Evolutionary conservation across 202 grass and related monocot genomes (phyloP).

Genomic region (Thinopyrum obtusiflorum): DNA sequence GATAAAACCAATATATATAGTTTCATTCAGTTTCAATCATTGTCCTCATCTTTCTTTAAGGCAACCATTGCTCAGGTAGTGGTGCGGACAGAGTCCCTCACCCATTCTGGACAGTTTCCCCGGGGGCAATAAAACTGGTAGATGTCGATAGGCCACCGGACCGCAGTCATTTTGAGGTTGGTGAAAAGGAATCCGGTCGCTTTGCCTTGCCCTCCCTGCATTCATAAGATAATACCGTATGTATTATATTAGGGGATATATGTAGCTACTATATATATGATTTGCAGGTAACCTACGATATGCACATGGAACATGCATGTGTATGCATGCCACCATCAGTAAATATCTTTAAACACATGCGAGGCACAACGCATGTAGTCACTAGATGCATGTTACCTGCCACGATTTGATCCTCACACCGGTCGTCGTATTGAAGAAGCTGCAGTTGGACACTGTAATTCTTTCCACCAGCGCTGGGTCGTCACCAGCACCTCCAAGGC

Average conservation of each 20-base stretch:
- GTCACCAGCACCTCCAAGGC: constrained; percentile 29
- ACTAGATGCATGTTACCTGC: constrained; percentile 44
- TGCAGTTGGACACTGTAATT: constrained; percentile 40
- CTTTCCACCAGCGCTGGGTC: constrained; percentile 26
- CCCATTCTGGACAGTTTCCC: constrained; percentile 27
- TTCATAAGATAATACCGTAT: not conserved
- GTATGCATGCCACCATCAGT: not conserved
- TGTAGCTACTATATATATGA: too few relatives aligned
- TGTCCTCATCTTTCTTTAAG: not conserved
- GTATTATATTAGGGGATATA: not conserved
- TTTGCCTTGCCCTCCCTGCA: constrained; percentile 59
- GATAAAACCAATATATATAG: not conserved
- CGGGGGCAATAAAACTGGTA: constrained; percentile 56
- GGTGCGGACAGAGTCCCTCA: not conserved
- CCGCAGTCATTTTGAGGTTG: constrained; percentile 31
- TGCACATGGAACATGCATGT: not conserved
- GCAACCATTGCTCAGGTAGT: not conserved
- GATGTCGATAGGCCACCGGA: constrained; percentile 50
- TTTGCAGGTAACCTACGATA: too few relatives aligned
- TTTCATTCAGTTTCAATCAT: not conserved
- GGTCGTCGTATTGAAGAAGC: constrained; percentile 34
- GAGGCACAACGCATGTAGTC: not conserved
- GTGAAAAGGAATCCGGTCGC: constrained; percentile 44
- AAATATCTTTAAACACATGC: not conserved
- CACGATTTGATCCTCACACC: constrained; percentile 86